phyloP scores from a whole-genome alignment of 140 eudicot species.

The Cichorium intybus region DNA sequence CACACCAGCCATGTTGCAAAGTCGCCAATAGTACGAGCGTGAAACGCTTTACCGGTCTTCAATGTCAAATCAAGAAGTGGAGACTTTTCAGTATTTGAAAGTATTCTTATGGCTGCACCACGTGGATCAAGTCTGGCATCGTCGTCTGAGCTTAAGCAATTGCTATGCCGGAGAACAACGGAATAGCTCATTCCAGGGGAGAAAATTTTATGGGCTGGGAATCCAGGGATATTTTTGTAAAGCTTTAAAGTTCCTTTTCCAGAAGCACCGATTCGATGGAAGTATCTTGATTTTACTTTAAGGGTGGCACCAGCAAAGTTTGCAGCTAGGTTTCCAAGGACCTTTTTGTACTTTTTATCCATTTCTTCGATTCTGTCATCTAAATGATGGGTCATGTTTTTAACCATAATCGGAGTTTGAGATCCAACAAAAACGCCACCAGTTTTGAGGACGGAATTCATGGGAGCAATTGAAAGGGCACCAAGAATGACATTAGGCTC shows the following conservation, averaged over 20 bases:
- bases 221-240: slow-evolving; percentile 34
- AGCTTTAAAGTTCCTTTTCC: slow-evolving; percentile 52
- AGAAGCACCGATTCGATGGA: slow-evolving; percentile 59
- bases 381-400: slow-evolving; percentile 25
- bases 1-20: slow-evolving; percentile 59
- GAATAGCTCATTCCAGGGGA: slow-evolving; percentile 39
- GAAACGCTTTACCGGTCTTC: slow-evolving; percentile 56
- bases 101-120: slow-evolving; percentile 55
- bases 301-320: slow-evolving; percentile 55
- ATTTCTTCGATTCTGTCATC: slow-evolving; percentile 54
- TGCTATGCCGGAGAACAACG: slow-evolving; percentile 53
- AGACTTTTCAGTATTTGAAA: slow-evolving; percentile 25
- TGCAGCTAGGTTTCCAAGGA: slow-evolving; percentile 66
- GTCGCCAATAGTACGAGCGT: slow-evolving; percentile 55
- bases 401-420: slow-evolving; percentile 45
- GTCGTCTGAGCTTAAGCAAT: slow-evolving; percentile 61
- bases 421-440: slow-evolving; percentile 59
- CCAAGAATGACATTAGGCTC: slow-evolving; percentile 51
- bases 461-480: slow-evolving; percentile 55
- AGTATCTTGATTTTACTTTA: slow-evolving; percentile 46
- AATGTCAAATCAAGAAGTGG: slow-evolving; percentile 49
- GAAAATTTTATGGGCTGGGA: slow-evolving; percentile 47
- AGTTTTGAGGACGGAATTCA: slow-evolving; percentile 37
- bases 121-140: slow-evolving; percentile 68
- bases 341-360: slow-evolving; percentile 47